phyloP scores from a whole-genome alignment of 2,329 filamentous ascomycete species.

The Didymella glomerata region DNA sequence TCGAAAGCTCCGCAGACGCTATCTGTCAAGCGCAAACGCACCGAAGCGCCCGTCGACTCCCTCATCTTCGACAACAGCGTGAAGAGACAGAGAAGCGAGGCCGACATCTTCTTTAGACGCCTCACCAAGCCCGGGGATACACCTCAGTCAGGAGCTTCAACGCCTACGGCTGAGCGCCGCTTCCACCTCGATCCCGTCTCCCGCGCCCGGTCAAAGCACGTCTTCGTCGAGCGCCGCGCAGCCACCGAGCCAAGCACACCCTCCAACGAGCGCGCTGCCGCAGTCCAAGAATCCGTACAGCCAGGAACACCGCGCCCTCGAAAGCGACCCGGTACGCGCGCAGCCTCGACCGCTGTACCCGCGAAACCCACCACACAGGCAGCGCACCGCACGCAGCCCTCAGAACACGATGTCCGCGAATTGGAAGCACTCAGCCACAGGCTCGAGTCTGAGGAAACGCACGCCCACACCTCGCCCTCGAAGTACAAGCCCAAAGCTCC shows the following conservation, averaged over 20 bases:
- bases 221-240: slow-evolving; percentile 33
- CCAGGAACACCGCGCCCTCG: slow-evolving; percentile 29
- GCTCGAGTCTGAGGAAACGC: slow-evolving; percentile 39
- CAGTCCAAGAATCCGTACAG: slow-evolving; percentile 10
- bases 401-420: slow-evolving; percentile 41
- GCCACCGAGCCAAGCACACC: slow-evolving; percentile 10
- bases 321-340: slow-evolving; percentile 42
- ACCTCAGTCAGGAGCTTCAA: slow-evolving; percentile 23
- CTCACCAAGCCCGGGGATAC: slow-evolving; percentile 38
- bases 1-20: slow-evolving; percentile 41
- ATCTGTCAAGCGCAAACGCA: slow-evolving; percentile 63
- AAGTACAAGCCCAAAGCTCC: slow-evolving; percentile 50
- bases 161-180: slow-evolving; percentile 33
- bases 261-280: slow-evolving; percentile 13
- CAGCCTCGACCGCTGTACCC: slow-evolving; percentile 25
- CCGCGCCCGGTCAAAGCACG: slow-evolving; percentile 28
- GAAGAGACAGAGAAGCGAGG: slow-evolving; percentile 34
- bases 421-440: slow-evolving; percentile 47
- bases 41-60: slow-evolving; percentile 65
- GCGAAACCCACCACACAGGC: slow-evolving; percentile 17
- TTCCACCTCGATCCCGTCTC: slow-evolving; percentile 36
- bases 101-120: slow-evolving; percentile 30
- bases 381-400: slow-evolving; percentile 24
- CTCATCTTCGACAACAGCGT: slow-evolving; percentile 46
- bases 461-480: slow-evolving; percentile 24